Base-by-base conservation (phyloP, 2,329 filamentous ascomycete species). In the Ilyonectria sp. region DNA sequence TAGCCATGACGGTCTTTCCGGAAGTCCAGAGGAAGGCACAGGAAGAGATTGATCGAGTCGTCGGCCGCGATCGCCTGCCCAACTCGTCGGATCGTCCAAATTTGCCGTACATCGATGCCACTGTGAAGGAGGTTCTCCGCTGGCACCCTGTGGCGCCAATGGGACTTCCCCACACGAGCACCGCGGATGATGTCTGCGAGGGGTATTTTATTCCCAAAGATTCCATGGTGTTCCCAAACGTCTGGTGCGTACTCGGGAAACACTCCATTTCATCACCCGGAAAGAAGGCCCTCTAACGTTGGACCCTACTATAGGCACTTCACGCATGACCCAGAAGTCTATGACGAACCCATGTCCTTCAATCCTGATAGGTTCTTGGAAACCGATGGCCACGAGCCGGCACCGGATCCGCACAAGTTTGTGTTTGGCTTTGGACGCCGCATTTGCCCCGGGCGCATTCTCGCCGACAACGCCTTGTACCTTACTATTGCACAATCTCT, bases 401-500 rank as follows among this genome's bases (percentile, higher is more conserved):
- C 71, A 23, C 76, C 74, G 1, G 77, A 81, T 23, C 79, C 80
- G 3, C 50, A 33, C 0, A 47, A 23, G 2, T 72, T 75, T 19
- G 73, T 72, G 3, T 82, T 80, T 55, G 80, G 79, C 0, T 82
- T 77, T 40, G 80, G 80, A 4, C 77, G 80, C 0, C 75, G 80
- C 3, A 70, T 79, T 17, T 82, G 79, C 35, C 76, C 80, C 0
- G 80, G 79, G 0, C 69, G 74, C 2, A 67, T 75, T 10, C 64
- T 82, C 2, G 79, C 79, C 0, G 73, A 77, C 13, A 63, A 74
- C 1, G 69, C 74, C 2, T 19, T 81, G 0, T 82, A 75, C 53
- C 68, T 82, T 15, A 80, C 65, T 4, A 71, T 81, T 21, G 84
- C 78, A 0, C 84, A 84, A 47, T 75, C 80, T 0, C 76, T 89